phyloP scores from a whole-genome alignment of 805 yeast species.

The Kluyveromyces wickerhamii region DNA sequence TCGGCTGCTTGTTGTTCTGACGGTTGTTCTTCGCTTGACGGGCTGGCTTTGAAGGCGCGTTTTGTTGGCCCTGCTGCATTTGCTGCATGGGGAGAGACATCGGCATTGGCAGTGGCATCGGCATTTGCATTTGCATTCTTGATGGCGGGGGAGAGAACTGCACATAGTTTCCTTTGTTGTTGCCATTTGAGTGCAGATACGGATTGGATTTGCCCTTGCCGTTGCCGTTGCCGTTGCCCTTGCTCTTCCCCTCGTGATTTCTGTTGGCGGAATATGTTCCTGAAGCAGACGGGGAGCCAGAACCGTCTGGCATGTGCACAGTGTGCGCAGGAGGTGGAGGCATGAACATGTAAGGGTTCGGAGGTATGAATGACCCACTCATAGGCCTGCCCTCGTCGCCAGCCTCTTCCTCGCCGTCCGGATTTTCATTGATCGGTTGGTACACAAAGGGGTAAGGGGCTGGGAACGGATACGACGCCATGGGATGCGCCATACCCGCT shows the following conservation, averaged over 20 bases:
- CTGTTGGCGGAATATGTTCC: slow-evolving; percentile 7
- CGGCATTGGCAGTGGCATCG: slow-evolving; percentile 7
- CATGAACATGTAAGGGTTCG: slow-evolving; percentile 8
- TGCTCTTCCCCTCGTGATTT: slow-evolving; percentile 6
- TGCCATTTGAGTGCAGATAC: slow-evolving; percentile 14
- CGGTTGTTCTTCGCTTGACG: slow-evolving; percentile 10
- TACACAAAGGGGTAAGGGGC: slow-evolving; percentile 7
- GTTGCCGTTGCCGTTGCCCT: slow-evolving; percentile 4
- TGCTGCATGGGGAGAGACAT: slow-evolving; percentile 5
- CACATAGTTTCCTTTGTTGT: neutral
- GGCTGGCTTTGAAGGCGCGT: neutral
- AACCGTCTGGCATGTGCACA: neutral
- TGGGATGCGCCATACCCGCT: slow-evolving; percentile 5
- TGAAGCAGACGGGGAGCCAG: neutral
- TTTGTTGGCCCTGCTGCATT: slow-evolving; percentile 5
- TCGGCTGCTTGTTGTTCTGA: slow-evolving; percentile 33
- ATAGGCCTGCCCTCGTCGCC: neutral
- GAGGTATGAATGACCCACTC: slow-evolving; percentile 1
- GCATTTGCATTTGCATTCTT: slow-evolving; percentile 2
- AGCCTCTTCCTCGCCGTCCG: neutral
- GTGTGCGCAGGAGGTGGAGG: slow-evolving; percentile 10
- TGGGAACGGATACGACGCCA: slow-evolving; percentile 6
- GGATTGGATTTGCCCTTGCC: slow-evolving; percentile 18
- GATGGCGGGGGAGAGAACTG: slow-evolving; percentile 4
- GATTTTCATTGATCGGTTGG: neutral